Evolutionary conservation across 2,329 filamentous ascomycete species (phyloP), one percentile per base, ranked within the genome.

Genomic region (Blastomyces silverae): DNA sequence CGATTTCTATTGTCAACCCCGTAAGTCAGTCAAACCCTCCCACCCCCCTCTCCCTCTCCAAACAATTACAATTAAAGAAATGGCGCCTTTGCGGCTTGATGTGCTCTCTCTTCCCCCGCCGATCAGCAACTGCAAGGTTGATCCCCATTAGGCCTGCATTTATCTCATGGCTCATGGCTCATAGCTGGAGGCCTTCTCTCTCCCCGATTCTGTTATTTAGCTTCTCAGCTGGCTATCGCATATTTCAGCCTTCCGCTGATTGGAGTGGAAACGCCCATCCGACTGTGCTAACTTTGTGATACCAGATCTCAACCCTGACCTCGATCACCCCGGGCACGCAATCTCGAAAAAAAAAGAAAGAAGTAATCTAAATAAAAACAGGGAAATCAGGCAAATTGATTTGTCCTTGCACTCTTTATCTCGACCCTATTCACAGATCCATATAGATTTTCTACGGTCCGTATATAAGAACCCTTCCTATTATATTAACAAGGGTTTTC

Each of bases 71-170:
- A 10, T 13, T n/a, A n/a, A 53, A 28, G 22, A 53, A 28, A 31
- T 53, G 13, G 25, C 50, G 25, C 15, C 50, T 55, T 55, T 55
- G 52, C 52, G 52, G 7, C 52, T 37, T 34, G 42, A 61, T 61
- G 22, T 20, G 42, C 13, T 39, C 22, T 46, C 57, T 25, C 15
- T 46, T 10, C 7, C 13, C n/a, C 22, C 53, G 55, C 55, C 61
- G 61, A 63, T 63, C 52, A 59, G 25, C 60, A 3, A 39, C 46
- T 55, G 46, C 48, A 53, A 22, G 61, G 55, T 50, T 46, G 31
- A 62, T 52, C 17, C 22, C 22, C 20, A 55, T 44, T 53, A 28
- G 34, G 34, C 58, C 37, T 7, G 15, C 42, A 50, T 44, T 52
- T 11, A 20, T 42, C 37, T 31, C 46, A n/a, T 50, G 13, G 20